Conservation (phyloP, 2,329 filamentous ascomycete genomes). For the Orbilia ellipsospora region DNA sequence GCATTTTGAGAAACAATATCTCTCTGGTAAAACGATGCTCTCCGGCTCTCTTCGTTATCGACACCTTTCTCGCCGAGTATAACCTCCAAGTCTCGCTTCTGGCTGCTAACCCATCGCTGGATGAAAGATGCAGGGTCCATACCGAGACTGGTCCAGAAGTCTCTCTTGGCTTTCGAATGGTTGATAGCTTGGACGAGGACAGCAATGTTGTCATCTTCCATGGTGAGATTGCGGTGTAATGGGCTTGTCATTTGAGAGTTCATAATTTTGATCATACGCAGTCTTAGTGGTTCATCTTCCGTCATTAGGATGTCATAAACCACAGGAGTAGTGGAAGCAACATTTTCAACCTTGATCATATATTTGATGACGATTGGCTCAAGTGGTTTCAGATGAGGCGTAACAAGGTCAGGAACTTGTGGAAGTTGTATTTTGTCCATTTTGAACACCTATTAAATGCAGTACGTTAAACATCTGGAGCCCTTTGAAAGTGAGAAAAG, state of each 20-base stretch:
- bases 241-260: conserved; percentile 76
- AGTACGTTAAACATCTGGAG: conserved; percentile 2
- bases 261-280: conserved; percentile 73
- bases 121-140: conserved; percentile 87
- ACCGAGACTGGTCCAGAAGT: conserved; percentile 82
- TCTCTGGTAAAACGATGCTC: conserved; percentile 57
- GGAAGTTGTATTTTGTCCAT: conserved; percentile 86
- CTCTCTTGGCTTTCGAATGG: conserved; percentile 87
- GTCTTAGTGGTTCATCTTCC: conserved; percentile 82
- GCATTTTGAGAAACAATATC: conserved; percentile 50
- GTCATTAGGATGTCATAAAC: conserved; percentile 89
- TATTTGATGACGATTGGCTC: conserved; percentile 86
- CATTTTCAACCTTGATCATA: conserved; percentile 92
- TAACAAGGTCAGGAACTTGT: conserved; percentile 81
- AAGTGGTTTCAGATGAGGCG: conserved; percentile 79
- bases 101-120: conserved; percentile 86
- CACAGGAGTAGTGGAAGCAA: conserved; percentile 83
- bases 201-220: conserved; percentile 85
- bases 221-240: conserved; percentile 79
- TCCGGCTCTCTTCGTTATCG: conserved; percentile 69
- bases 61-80: conserved; percentile 81
- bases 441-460: conserved; percentile 72
- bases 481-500: not conserved
- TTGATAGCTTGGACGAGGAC: conserved; percentile 83
- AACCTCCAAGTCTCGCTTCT: conserved; percentile 89